These are phyloP conservation scores for Fomitiporia mediterranea DNA, from an alignment of 1,284 basidiomycete species.

Conservation along the genomic window DNA sequence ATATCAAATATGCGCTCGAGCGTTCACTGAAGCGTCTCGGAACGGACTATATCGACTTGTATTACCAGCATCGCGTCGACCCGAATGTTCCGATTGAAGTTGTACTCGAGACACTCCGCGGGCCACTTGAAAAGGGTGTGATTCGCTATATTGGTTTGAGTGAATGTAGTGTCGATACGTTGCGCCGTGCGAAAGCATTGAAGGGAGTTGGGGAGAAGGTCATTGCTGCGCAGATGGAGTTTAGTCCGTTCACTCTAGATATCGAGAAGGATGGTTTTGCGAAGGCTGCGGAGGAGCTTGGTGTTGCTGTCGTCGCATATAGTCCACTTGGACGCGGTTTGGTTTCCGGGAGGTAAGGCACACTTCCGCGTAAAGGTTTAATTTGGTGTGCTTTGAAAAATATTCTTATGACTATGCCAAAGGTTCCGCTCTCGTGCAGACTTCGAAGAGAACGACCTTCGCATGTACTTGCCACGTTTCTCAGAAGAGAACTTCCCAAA, in stretches of 20 bases:
- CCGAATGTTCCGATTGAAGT: constrained; percentile 33
- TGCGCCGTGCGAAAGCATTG: constrained; percentile 32
- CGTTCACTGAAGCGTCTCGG: constrained; percentile 26
- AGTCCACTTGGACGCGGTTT: constrained; percentile 36
- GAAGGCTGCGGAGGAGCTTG: constrained; percentile 30
- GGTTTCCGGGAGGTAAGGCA: constrained; percentile 32
- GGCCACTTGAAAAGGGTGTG: constrained; percentile 31
- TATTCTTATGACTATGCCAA: neutral
- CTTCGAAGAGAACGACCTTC: constrained; percentile 33
- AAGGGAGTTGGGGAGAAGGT: constrained; percentile 20
- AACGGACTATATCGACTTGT: constrained; percentile 29
- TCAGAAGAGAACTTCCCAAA: constrained; percentile 35
- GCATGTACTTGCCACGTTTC: constrained; percentile 30
- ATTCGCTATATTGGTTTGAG: constrained; percentile 32
- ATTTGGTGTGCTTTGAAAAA: neutral
- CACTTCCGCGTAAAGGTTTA: neutral
- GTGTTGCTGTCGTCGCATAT: constrained; percentile 38
- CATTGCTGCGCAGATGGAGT: constrained; percentile 6
- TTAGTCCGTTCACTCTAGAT: constrained; percentile 1
- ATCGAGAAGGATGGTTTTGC: constrained; percentile 28
- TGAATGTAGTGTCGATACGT: constrained; percentile 35
- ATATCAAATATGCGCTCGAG: constrained; percentile 25
- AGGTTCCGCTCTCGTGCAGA: constrained; percentile 29
- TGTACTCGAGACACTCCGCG: constrained; percentile 30
- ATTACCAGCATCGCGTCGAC: constrained; percentile 31